phyloP scores from a whole-genome alignment of 768 basidiomycete genomes.

The Suillus americanus region DNA sequence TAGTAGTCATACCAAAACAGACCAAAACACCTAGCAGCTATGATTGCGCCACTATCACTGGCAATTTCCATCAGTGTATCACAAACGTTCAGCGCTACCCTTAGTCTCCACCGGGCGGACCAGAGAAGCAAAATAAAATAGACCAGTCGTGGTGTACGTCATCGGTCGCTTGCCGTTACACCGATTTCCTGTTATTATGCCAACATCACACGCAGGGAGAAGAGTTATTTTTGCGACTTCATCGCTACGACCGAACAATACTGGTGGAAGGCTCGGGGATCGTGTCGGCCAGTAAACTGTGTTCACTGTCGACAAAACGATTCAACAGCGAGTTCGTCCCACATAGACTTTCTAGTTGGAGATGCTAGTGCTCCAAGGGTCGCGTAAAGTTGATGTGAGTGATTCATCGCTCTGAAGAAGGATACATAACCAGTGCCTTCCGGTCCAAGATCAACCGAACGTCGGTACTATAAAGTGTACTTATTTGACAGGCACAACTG shows the following conservation, averaged over 20 bases:
- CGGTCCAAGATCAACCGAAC: too few relatives aligned
- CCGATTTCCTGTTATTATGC: neutral
- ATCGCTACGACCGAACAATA: neutral
- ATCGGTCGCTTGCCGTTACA: neutral
- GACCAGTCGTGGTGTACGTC: neutral
- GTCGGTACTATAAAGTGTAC: too few relatives aligned
- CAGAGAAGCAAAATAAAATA: too few relatives aligned
- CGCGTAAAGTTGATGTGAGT: neutral
- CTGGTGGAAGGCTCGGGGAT: neutral
- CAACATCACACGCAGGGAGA: neutral
- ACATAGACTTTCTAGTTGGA: neutral
- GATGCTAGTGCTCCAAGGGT: neutral
- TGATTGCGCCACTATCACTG: neutral
- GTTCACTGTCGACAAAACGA: neutral
- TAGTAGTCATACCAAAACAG: neutral
- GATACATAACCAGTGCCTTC: too few relatives aligned
- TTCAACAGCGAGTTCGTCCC: neutral
- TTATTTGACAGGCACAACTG: too few relatives aligned
- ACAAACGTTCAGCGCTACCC: neutral
- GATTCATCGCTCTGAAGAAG: neutral
- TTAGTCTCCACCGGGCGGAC: neutral
- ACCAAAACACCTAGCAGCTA: neutral
- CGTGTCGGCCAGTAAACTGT: neutral
- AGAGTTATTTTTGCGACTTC: neutral
- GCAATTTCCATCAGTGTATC: too few relatives aligned